These are phyloP conservation scores for Azolla pinnata DNA, from an alignment of 75 land plant genomes.

Conservation along the genomic window DNA sequence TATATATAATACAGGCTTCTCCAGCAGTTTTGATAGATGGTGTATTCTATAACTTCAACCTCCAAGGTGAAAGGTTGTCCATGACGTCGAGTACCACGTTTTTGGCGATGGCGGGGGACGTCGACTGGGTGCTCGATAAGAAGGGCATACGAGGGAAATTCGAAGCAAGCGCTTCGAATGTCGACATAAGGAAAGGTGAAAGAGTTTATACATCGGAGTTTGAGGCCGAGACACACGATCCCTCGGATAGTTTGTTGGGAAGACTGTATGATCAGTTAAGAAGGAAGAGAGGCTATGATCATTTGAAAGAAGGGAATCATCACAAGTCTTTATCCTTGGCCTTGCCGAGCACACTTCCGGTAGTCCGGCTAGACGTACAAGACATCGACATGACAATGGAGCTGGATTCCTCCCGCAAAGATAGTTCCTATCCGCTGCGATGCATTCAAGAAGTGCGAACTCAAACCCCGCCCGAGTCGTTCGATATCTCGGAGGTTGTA, in stretches of 20 bases:
- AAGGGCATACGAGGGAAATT: conserved; percentile 44
- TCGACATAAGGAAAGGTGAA: conserved; percentile 34
- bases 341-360: conserved; percentile 54
- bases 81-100: conserved; percentile 37
- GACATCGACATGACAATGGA: conserved; percentile 63
- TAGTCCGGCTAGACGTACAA: conserved; percentile 35
- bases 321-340: conserved; percentile 25
- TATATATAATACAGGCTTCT: conserved; percentile 24
- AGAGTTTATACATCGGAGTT: conserved; percentile 37
- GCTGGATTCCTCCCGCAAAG: conserved; percentile 25
- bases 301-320: background rate
- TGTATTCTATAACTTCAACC: conserved; percentile 34
- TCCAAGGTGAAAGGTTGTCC: conserved; percentile 15
- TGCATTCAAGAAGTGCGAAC: conserved; percentile 47
- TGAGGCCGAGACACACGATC: background rate
- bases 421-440: conserved; percentile 13
- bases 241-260: background rate
- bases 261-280: background rate
- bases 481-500: conserved; percentile 63
- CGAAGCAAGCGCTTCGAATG: conserved; percentile 20
- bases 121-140: conserved; percentile 70
- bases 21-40: conserved; percentile 54
- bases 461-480: conserved; percentile 72
- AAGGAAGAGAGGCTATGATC: background rate
- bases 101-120: conserved; percentile 26